Percentiles rank a stretch among this genome's conserved stretches.
Evolutionary conservation across 768 basidiomycete genomes (phyloP).

Genomic region (Hericium coralloides): DNA sequence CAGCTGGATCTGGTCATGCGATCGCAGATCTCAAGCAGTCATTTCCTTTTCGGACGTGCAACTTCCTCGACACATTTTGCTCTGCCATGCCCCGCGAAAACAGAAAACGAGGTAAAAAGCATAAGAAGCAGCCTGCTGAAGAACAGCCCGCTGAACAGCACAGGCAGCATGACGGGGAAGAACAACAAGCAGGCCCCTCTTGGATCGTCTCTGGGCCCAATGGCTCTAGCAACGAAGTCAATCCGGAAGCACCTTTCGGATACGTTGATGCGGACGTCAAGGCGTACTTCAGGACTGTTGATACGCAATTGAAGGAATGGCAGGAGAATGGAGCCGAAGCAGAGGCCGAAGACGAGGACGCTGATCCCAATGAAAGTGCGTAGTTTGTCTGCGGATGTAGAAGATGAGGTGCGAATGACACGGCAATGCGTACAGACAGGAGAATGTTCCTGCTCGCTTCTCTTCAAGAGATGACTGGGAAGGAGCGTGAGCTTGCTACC

Average conservation of each 20-base stretch:
- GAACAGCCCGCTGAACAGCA: constrained; percentile 17
- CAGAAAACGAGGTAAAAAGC: constrained; percentile 69
- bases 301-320: constrained; percentile 83
- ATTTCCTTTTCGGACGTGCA: not conserved
- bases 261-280: constrained; percentile 85
- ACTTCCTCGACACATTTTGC: not conserved
- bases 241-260: constrained; percentile 78
- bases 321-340: constrained; percentile 44
- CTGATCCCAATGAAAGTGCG: constrained; percentile 67
- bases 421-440: constrained; percentile 3
- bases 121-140: constrained; percentile 40
- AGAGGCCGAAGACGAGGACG: constrained; percentile 37
- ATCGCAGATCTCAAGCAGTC: not conserved
- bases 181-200: constrained; percentile 38
- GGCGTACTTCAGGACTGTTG: constrained; percentile 86
- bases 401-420: too few species aligned
- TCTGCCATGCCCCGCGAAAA: constrained; percentile 63
- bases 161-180: constrained; percentile 7
- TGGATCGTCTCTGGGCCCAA: constrained; percentile 53
- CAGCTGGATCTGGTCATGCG: not conserved
- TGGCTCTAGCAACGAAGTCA: constrained; percentile 27
- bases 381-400: constrained; percentile 11
- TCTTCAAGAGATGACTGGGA: constrained; percentile 73
- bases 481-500: constrained; percentile 85
- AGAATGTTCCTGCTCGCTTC: constrained; percentile 71